These are phyloP conservation scores for Botrytis elliptica DNA, from an alignment of 2,329 filamentous ascomycete genomes.

Conservation along the genomic window DNA sequence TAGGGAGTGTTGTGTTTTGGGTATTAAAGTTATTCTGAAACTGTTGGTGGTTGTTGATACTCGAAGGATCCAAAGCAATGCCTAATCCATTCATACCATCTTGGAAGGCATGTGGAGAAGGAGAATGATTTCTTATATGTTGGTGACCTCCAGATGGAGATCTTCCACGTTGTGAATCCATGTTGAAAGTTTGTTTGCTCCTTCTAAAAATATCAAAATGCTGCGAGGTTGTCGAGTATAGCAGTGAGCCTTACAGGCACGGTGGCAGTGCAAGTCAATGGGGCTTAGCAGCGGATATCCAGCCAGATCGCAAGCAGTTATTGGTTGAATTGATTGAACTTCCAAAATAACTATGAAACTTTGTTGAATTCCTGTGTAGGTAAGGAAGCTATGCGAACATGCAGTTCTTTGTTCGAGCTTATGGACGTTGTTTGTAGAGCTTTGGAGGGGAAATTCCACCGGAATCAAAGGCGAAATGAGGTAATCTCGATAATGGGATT, in stretches of 20 bases:
- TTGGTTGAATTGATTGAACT: conserved; percentile 3
- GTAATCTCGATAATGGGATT: conserved; percentile 16
- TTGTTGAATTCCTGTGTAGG: background rate
- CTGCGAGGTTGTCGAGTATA: conserved; percentile 16
- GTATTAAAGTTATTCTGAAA: conserved; percentile 42
- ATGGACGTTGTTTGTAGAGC: conserved; percentile 1
- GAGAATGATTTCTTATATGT: conserved; percentile 60
- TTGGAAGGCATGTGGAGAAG: conserved; percentile 53
- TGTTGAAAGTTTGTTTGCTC: conserved; percentile 41
- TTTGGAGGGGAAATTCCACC: conserved; percentile 7
- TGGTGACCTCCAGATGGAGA: conserved; percentile 60
- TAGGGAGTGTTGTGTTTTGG: conserved; percentile 42
- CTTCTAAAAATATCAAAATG: conserved; percentile 37
- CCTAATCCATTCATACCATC: conserved; percentile 52
- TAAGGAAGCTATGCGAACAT: conserved; percentile 2
- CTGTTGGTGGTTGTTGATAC: conserved; percentile 41
- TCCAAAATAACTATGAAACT: background rate
- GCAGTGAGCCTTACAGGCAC: conserved; percentile 23
- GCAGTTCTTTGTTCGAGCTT: conserved; percentile 14
- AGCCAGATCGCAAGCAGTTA: background rate
- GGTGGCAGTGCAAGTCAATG: conserved; percentile 21
- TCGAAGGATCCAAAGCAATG: conserved; percentile 51
- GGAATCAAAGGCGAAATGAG: conserved; percentile 19
- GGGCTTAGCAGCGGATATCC: conserved; percentile 18
- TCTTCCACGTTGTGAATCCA: conserved; percentile 60